Evolutionary conservation across 495 filamentous ascomycete genomes (phyloP).

Genomic region (Endocarpon pusillum): DNA sequence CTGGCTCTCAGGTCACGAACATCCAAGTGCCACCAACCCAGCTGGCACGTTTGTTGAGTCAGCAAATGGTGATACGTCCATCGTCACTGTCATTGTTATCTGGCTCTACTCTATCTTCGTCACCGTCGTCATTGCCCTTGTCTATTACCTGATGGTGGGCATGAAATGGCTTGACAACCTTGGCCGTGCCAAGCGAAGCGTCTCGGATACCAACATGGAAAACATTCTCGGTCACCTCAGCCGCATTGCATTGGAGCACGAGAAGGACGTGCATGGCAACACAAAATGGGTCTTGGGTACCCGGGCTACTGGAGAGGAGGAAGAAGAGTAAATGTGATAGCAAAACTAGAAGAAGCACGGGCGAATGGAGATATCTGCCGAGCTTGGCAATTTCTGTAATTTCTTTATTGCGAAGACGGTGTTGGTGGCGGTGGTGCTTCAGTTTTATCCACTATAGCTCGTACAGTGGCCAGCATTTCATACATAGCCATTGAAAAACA

Average conservation of each 20-base stretch:
- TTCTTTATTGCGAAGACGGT: too few species aligned
- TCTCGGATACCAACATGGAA: conserved; percentile 61
- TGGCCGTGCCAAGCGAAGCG: conserved; percentile 59
- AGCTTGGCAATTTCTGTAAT: too few species aligned
- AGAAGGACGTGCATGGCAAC: conserved; percentile 32
- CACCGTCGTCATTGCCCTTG: conserved; percentile 59
- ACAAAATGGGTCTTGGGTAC: conserved; percentile 42
- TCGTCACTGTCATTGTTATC: conserved; percentile 64
- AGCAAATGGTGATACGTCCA: conserved; percentile 43
- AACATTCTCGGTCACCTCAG: conserved; percentile 60
- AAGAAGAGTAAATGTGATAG: conserved; percentile 55
- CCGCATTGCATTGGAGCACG: conserved; percentile 61
- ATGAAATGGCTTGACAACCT: conserved; percentile 56
- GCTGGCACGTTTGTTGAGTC: conserved; percentile 30
- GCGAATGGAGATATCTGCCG: too few species aligned
- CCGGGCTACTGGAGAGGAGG: conserved; percentile 47
- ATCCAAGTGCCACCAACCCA: conserved; percentile 27
- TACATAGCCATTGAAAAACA: too few species aligned
- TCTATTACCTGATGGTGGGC: conserved; percentile 57
- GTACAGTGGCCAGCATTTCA: too few species aligned
- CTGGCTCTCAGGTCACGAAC: conserved; percentile 34
- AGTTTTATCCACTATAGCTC: too few species aligned
- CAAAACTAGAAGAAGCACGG: too few species aligned
- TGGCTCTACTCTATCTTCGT: conserved; percentile 67
- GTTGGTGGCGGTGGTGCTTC: too few species aligned